Evolutionary conservation across 257 asterid species (phyloP), one percentile per base, ranked within the genome.

Genomic region (Solanum ossicruentum): DNA sequence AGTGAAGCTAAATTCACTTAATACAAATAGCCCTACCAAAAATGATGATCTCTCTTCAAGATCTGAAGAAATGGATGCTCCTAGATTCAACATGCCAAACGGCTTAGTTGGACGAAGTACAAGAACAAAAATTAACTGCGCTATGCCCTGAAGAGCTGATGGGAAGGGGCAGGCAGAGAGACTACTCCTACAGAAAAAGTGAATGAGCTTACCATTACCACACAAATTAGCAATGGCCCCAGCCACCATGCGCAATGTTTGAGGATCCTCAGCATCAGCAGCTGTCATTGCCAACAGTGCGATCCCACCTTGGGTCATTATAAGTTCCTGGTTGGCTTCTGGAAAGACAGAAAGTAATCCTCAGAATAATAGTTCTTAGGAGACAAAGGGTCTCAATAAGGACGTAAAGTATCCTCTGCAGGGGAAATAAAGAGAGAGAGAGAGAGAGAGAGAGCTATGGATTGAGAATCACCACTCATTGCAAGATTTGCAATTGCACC

Each of bases 401-500:
- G 52, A 32, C 57, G 15, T 21, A 7, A 21, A 60, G 70, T 61
- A 23, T 23, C 26, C 43, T 28, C 13, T 7, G 54, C 45, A 20
- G 3, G 36, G 21, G n/a, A 75, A 58, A 60, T 82, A 84, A 63
- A 82, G 67, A 70, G 20, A 21, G 77, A 79, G 5, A 9, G 65
- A 82, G 67, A 70, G 20, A 21, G 77, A 79, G 5, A 9, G 65
- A 51, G 83, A 52, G 49, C 66, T 26, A 28, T 52, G 52, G 65
- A 52, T 78, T 17, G 65, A 41, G 57, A 77, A 63, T 88, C 88
- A 94, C 99, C 99, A 78, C 93, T 97, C 99, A 97, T 97, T 84
- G 99, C 99, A 88, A 97, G 97, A 90, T 97, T 97, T 86, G 99
- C 99, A 88, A 97, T 93, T 82, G 99, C 99, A 84, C 99, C 99